Conservation (phyloP, 129 eudicot species). For the Dittrichia graveolens region DNA sequence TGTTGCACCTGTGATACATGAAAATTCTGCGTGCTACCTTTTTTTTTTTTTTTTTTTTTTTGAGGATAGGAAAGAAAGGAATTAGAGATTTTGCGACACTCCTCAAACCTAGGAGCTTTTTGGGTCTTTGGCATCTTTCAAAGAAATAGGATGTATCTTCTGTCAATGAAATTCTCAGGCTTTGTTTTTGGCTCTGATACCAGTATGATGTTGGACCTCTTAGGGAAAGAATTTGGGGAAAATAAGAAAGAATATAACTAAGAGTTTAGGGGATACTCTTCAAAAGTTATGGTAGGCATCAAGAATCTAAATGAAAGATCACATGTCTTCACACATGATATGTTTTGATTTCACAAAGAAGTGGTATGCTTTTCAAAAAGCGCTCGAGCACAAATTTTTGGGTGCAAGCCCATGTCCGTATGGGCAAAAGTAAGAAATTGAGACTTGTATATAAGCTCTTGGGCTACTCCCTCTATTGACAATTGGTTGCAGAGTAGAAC, state of each 20-base stretch:
- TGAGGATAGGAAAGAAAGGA: background rate
- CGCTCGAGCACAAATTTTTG: background rate
- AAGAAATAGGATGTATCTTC: background rate
- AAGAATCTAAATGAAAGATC: background rate
- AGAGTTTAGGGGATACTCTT: background rate
- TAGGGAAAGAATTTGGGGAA: background rate
- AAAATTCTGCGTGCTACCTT: background rate
- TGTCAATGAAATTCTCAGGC: background rate
- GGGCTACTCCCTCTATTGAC: no score
- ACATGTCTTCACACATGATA: background rate
- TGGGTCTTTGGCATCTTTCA: background rate
- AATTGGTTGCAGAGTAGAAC: no score
- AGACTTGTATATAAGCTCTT: no score
- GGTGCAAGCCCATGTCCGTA: no score
- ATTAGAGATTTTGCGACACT: background rate
- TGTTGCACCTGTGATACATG: conserved; percentile 5
- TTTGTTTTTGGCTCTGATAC: background rate
- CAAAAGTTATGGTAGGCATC: background rate
- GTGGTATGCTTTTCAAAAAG: background rate
- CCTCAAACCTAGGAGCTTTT: background rate
- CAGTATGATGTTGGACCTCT: conserved; percentile 1
- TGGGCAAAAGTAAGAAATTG: no score
- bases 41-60: no score
- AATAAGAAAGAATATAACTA: background rate
- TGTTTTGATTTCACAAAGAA: background rate